phyloP scores from a whole-genome alignment of 768 basidiomycete species.

The Russula foetens region DNA sequence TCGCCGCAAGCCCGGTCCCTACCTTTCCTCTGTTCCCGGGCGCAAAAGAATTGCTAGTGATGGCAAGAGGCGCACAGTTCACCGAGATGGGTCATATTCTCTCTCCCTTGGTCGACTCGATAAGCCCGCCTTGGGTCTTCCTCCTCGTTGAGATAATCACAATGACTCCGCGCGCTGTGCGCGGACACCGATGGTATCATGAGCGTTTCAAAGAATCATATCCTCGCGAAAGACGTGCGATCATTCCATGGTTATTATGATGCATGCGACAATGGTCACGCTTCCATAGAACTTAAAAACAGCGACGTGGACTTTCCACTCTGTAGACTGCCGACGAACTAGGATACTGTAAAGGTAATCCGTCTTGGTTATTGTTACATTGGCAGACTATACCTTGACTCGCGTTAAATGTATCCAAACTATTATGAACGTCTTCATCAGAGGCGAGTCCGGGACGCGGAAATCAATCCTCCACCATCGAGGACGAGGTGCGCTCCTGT shows the following conservation, averaged over 20 bases:
- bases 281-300: background rate
- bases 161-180: constrained; percentile 78
- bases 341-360: background rate
- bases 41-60: background rate
- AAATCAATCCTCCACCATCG: constrained; percentile 40
- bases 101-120: constrained; percentile 28
- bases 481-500: constrained; percentile 66
- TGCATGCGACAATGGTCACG: background rate
- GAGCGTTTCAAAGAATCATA: constrained; percentile 62
- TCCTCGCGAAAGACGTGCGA: constrained; percentile 64
- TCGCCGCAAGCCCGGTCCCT: constrained; percentile 55
- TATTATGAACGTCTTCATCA: background rate
- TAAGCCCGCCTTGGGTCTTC: constrained; percentile 78
- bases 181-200: constrained; percentile 84
- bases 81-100: constrained; percentile 13
- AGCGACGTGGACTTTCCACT: background rate
- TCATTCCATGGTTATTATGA: constrained; percentile 73
- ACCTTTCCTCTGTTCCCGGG: constrained; percentile 20
- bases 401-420: background rate
- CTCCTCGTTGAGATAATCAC: constrained; percentile 57
- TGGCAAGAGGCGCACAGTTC: background rate
- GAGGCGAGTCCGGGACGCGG: background rate
- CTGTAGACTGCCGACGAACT: background rate
- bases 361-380: background rate
- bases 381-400: background rate